Evolutionary conservation across 495 filamentous ascomycete genomes (phyloP).

Genomic region (Podospora tetraspora): DNA sequence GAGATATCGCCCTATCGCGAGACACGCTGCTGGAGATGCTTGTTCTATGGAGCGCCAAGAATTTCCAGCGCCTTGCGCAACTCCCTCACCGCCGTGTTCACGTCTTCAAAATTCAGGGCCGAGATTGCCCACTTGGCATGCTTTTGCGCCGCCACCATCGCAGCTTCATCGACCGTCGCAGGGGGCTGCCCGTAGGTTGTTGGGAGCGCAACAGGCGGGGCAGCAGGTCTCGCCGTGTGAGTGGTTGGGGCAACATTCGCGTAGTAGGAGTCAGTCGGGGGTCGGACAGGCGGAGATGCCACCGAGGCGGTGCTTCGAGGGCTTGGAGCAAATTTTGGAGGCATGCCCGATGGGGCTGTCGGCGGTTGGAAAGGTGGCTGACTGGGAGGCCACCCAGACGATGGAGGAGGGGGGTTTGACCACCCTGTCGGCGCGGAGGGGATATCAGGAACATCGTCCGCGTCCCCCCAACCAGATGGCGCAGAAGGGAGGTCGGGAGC

Average conservation of each 20-base stretch:
- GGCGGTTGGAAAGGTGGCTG: constrained; percentile 14
- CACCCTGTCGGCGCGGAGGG: constrained; percentile 22
- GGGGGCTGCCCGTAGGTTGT: constrained; percentile 14
- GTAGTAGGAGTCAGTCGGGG: constrained; percentile 21
- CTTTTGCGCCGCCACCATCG: constrained; percentile 78
- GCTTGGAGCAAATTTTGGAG: constrained; percentile 28
- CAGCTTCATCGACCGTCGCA: constrained; percentile 58
- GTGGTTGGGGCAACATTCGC: constrained; percentile 20
- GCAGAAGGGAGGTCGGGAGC: constrained; percentile 19
- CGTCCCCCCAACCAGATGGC: constrained; percentile 16
- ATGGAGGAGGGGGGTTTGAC: constrained; percentile 14
- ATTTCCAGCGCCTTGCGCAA: constrained; percentile 64
- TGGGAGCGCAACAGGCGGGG: constrained; percentile 11
- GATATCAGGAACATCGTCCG: constrained; percentile 20
- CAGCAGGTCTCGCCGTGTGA: constrained; percentile 11
- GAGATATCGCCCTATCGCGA: not conserved
- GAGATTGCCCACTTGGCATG: constrained; percentile 97
- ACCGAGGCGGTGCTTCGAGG: constrained; percentile 25
- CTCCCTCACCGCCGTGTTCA: constrained; percentile 83
- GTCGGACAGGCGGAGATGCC: constrained; percentile 25
- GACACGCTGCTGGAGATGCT: not conserved
- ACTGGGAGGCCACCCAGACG: constrained; percentile 12
- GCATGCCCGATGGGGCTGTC: constrained; percentile 15
- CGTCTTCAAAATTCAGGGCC: constrained; percentile 93
- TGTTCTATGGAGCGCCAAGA: constrained; percentile 51